Percentiles rank a stretch among this genome's conserved stretches.
Conservation (phyloP, 2,329 filamentous ascomycete species). For the Fusarium sp. region DNA sequence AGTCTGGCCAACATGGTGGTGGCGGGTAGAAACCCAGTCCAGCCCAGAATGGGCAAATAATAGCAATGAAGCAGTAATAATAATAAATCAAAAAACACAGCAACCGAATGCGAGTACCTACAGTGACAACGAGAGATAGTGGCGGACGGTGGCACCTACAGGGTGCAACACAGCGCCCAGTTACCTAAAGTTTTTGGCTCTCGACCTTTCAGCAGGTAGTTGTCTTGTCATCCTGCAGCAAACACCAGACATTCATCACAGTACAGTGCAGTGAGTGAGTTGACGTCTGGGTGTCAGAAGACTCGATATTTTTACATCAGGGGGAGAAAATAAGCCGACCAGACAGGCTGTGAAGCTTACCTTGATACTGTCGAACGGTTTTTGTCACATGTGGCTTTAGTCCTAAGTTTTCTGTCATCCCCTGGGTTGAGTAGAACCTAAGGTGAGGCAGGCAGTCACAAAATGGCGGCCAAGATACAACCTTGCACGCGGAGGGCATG, state of each 20-base stretch:
- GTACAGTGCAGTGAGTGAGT: not conserved
- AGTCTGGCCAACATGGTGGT: constrained; percentile 28
- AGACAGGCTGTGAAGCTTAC: not conserved
- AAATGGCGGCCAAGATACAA: constrained; percentile 26
- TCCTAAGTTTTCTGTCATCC: not conserved
- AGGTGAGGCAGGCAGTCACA: not conserved
- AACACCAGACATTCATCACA: constrained; percentile 9
- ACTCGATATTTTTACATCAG: not conserved
- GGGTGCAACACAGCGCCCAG: constrained; percentile 15
- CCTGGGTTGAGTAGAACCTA: no score
- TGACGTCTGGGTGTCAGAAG: not conserved
- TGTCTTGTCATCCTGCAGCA: constrained; percentile 21
- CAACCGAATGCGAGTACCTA: not conserved
- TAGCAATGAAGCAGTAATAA: not conserved
- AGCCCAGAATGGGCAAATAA: constrained; percentile 17
- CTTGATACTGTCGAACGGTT: not conserved
- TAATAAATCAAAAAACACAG: constrained; percentile 8
- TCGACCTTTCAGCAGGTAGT: constrained; percentile 7
- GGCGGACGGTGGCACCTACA: constrained; percentile 22
- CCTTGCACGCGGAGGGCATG: constrained; percentile 26
- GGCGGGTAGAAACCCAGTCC: constrained; percentile 27
- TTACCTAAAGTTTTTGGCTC: not conserved
- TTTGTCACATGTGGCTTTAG: not conserved
- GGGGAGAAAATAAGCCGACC: not conserved
- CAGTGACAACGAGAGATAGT: constrained; percentile 22